Evolutionary conservation across 2,329 filamentous ascomycete species (phyloP), one percentile per base, ranked within the genome.

Genomic region (Sphaerostilbella broomeana): DNA sequence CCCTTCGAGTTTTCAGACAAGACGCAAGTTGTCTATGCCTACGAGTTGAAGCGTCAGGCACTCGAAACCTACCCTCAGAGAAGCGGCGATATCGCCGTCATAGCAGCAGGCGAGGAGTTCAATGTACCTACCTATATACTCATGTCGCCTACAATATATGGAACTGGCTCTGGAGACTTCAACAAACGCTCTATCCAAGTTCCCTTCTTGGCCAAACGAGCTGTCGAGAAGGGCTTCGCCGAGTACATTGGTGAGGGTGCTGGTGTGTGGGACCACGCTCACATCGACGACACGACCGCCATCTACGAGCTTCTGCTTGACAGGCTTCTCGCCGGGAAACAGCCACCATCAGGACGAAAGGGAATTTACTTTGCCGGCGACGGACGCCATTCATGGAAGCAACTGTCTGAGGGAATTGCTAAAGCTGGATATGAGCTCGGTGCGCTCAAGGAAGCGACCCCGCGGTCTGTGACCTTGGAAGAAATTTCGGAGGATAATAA

Each of bases 111-210:
- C 2, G 45, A 65, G 12, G 52, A 57, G 13, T 30, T 57, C 0
- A 59, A 61, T 3, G 62, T 76, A 2, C 62, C 63, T 40, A 68
- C 70, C 0, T 55, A 65, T 30, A 59, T 70, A 32, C 55, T 75
- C 30, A 69, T 68, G 60, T 56, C 61, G 1, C 68, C 67, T 0
- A 60, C 62, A 4, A 68, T 75, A 32, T 75, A 65, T 47, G 71
- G 71, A 13, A 40, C 47, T 1, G 67, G 68, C 6, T 57, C 53
- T 1, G 69, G 68, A 1, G 47, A 58, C 0, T 70, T 68, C 48
- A 64, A 70, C 25, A 53, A 44, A 7, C 44, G 47, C 1, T 61
- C 61, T 11, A 56, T 64, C 17, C 63, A 70, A 45, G 55, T 70
- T 13, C 62, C 48, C n/a, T 48, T 43, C 8, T 44, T 64, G 7